phyloP scores from a whole-genome alignment of 2,329 filamentous ascomycete genomes.

The Albophoma yamanashiensis region DNA sequence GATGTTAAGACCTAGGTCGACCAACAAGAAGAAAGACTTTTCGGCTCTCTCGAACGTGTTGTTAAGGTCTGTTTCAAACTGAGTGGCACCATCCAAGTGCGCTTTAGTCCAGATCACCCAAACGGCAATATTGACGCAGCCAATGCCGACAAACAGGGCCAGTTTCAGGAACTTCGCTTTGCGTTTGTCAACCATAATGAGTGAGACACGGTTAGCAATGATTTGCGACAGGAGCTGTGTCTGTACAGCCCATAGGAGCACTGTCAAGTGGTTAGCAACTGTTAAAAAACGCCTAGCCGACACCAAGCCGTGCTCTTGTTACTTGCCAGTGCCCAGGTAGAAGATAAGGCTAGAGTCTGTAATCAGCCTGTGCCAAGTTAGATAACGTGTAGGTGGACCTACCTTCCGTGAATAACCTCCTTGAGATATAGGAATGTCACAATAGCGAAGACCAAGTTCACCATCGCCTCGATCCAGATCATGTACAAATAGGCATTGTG shows the following conservation, averaged over 20 bases:
- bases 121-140: slow-evolving; percentile 26
- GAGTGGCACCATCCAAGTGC: slow-evolving; percentile 10
- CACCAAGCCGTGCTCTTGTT: too few relatives aligned
- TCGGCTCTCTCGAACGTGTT: slow-evolving; percentile 13
- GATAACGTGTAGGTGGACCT: too few relatives aligned
- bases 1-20: slow-evolving; percentile 36
- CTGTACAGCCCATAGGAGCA: slow-evolving; percentile 11
- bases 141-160: slow-evolving; percentile 21
- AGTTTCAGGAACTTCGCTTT: slow-evolving; percentile 23
- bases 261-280: not conserved
- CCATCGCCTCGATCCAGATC: slow-evolving; percentile 14
- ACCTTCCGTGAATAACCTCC: slow-evolving; percentile 6
- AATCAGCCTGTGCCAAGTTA: too few relatives aligned
- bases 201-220: slow-evolving; percentile 30
- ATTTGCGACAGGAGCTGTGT: slow-evolving; percentile 32
- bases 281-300: too few relatives aligned
- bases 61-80: slow-evolving; percentile 6
- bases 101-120: slow-evolving; percentile 28
- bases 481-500: slow-evolving; percentile 14
- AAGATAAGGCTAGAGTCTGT: too few relatives aligned
- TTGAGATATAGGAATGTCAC: slow-evolving; percentile 15
- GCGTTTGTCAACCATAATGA: slow-evolving; percentile 26
- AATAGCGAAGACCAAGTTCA: slow-evolving; percentile 14
- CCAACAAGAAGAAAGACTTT: slow-evolving; percentile 37
- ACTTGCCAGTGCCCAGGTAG: slow-evolving; percentile 5